phyloP scores from a whole-genome alignment of 2,329 filamentous ascomycete species.

The Cryphonectria naterciae region DNA sequence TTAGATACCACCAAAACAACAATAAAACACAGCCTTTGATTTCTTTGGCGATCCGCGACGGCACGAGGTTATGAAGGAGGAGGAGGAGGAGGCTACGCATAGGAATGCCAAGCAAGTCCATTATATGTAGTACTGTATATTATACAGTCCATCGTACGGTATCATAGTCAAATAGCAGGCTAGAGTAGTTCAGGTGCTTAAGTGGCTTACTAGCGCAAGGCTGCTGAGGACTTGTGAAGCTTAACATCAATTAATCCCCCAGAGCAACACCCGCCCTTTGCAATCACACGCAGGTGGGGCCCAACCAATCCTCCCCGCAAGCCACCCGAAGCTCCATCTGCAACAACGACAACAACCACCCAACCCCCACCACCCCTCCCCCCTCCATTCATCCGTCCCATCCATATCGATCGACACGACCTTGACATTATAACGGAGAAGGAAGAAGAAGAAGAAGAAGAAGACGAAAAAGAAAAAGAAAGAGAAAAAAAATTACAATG shows the following conservation, averaged over 20 bases:
- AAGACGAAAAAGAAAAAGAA: not conserved
- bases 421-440: not conserved
- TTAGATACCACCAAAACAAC: constrained; percentile 24
- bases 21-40: constrained; percentile 11
- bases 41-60: not conserved
- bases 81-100: not conserved
- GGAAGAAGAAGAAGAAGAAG: not conserved
- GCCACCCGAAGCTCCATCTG: constrained; percentile 21
- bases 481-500: not conserved
- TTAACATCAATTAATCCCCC: not conserved
- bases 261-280: constrained; percentile 6
- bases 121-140: not conserved
- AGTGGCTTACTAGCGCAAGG: not conserved
- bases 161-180: not conserved
- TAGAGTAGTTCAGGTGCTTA: not conserved
- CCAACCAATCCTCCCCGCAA: constrained; percentile 6
- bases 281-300: constrained; percentile 16
- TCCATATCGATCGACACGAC: not conserved
- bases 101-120: not conserved
- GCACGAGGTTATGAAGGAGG: not conserved
- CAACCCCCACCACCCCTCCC: not conserved
- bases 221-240: not conserved
- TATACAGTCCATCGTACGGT: not conserved
- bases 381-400: not conserved
- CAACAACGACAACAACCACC: constrained; percentile 9